These are phyloP conservation scores for Wickerhamomyces chambardii DNA, from an alignment of 805 yeast species.

Conservation along the genomic window DNA sequence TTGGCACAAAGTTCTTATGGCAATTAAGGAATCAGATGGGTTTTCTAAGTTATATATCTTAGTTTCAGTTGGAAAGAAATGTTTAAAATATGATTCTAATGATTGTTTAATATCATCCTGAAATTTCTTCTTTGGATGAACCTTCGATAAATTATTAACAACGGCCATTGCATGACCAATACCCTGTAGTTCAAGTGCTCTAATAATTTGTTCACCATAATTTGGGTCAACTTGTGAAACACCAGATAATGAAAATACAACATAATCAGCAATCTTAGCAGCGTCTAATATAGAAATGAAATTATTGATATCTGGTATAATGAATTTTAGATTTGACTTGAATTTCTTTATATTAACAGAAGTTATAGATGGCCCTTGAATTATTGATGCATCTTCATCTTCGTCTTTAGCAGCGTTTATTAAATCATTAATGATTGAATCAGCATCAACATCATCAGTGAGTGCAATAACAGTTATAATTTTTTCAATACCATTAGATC, in stretches of 20 bases:
- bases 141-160: slow-evolving; percentile 59
- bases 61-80: slow-evolving; percentile 76
- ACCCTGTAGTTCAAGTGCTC: slow-evolving; percentile 90
- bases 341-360: slow-evolving; percentile 52
- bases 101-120: slow-evolving; percentile 65
- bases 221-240: slow-evolving; percentile 68
- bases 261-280: slow-evolving; percentile 83
- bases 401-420: slow-evolving; percentile 28
- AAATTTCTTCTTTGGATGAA: slow-evolving; percentile 65
- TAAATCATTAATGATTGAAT: slow-evolving; percentile 43
- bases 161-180: slow-evolving; percentile 76
- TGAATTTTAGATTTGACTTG: slow-evolving; percentile 61
- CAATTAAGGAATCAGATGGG: slow-evolving; percentile 60
- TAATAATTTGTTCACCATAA: slow-evolving; percentile 81
- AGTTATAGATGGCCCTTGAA: slow-evolving; percentile 38
- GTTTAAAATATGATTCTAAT: slow-evolving; percentile 54
- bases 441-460: slow-evolving; percentile 57
- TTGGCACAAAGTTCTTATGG: slow-evolving; percentile 72
- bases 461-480: slow-evolving; percentile 75
- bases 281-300: slow-evolving; percentile 73
- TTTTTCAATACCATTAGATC: slow-evolving; percentile 73
- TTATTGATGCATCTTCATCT: slow-evolving; percentile 21
- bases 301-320: slow-evolving; percentile 64
- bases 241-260: slow-evolving; percentile 85
- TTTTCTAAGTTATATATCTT: slow-evolving; percentile 65